Base-by-base conservation (phyloP, 768 basidiomycete species). In the Lactarius pseudohatsudake region DNA sequence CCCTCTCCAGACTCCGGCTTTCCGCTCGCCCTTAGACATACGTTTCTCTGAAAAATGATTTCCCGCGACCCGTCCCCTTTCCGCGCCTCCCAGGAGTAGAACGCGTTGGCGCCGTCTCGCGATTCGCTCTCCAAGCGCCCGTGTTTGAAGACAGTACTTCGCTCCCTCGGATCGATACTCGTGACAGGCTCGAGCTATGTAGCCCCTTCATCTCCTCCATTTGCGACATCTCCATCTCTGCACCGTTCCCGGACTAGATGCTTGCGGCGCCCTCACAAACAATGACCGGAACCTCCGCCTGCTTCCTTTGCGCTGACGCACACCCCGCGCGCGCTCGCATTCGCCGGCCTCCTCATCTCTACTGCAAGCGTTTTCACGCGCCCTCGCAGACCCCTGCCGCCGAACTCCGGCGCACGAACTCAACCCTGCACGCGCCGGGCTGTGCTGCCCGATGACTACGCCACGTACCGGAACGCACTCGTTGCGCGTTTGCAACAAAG, bases 221-320 rank as follows among this genome's bases (percentile, higher is more conserved):
- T 66, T 30, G 67, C 34, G 38, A 74, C 71, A 70, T 74, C 71
- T 20, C 68, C 71, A 10, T 73, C 67, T 26, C 71, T 18, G 16
- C 28, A 9, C 73, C 18, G 57, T 41, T 16, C 38, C 69, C 16
- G 7, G 41, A 45, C n/a, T 20, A 3, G 60, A 38, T 22, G 26
- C 34, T 13, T n/a, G 26, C 30, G 26, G 36, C 13, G 28, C 34
- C 9, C 78, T 86, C 38, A 77, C 79, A 20, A 82, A 78, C 36
- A 88, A 87, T 74, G 71, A 78, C 26, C 78, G 77, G 0, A 85
- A 86, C 70, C 79, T 87, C 47, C 84, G 83, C 72, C 86, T 86
- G 1, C 82, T 80, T 88, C 82, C 15, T 74, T 86, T 47, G 78
- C 79, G 22, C 71, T 79, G 5, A 72, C 74, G 10, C 75, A 83